phyloP scores from a whole-genome alignment of 805 yeast species.

The Dipodascus geniculatus region DNA sequence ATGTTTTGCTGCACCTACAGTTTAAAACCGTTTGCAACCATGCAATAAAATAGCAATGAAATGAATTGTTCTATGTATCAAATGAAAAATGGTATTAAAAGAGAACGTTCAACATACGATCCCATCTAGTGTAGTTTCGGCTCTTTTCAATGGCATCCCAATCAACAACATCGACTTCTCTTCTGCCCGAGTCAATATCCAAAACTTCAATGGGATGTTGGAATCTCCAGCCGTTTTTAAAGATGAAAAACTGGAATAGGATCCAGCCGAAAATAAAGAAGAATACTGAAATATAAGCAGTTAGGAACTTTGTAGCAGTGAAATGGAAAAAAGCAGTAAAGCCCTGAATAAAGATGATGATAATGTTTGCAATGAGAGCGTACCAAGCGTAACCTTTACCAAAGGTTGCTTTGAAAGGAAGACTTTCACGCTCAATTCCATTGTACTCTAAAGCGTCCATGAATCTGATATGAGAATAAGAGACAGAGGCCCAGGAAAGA shows the following conservation, averaged over 20 bases:
- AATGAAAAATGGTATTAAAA: too few species aligned
- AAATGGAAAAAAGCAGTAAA: constrained; percentile 48
- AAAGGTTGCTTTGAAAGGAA: constrained; percentile 63
- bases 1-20: too few species aligned
- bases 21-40: too few species aligned
- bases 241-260: constrained; percentile 24
- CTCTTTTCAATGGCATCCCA: constrained; percentile 31
- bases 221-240: constrained; percentile 4
- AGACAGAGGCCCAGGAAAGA: constrained; percentile 62
- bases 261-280: constrained; percentile 45
- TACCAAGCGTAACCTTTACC: constrained; percentile 63
- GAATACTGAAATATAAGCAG: constrained; percentile 60
- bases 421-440: constrained; percentile 51
- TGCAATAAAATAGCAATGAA: too few species aligned
- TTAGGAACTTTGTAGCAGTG: constrained; percentile 47
- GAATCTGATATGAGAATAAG: constrained; percentile 56
- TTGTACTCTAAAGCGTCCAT: constrained; percentile 52
- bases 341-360: constrained; percentile 64
- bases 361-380: constrained; percentile 39
- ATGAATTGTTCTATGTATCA: too few species aligned
- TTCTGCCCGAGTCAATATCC: constrained; percentile 58
- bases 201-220: constrained; percentile 30
- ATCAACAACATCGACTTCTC: constrained; percentile 46
- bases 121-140: neutral
- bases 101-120: neutral